These are phyloP conservation scores for Naganishia sp. DNA, from an alignment of 1,284 basidiomycete genomes.

Conservation along the genomic window DNA sequence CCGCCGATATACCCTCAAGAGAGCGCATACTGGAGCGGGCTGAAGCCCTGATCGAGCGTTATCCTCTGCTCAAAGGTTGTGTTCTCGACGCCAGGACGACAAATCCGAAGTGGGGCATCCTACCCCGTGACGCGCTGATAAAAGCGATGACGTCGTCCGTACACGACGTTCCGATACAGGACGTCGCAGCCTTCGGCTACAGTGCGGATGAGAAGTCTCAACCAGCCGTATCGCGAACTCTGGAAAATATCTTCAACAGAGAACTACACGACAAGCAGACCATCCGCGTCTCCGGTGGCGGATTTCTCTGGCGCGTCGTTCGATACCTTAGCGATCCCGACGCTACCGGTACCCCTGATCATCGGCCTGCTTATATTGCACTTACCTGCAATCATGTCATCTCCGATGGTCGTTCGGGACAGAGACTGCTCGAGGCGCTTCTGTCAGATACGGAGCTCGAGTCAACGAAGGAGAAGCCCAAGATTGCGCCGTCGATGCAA, in stretches of 20 bases:
- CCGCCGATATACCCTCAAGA: background rate
- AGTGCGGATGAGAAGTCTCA: background rate
- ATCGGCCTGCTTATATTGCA: constrained; percentile 6
- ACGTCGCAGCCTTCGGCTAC: background rate
- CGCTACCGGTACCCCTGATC: too few species aligned
- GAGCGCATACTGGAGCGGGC: background rate
- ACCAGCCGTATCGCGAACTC: background rate
- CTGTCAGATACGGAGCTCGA: background rate
- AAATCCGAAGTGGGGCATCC: constrained; percentile 10
- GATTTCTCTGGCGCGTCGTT: constrained; percentile 8
- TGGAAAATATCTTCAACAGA: constrained; percentile 8
- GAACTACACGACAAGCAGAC: constrained; percentile 1
- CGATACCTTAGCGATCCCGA: background rate
- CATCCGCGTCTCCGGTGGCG: background rate
- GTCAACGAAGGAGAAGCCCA: background rate
- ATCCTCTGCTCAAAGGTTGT: constrained; percentile 3
- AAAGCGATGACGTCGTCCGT: background rate
- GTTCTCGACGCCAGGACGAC: constrained; percentile 5
- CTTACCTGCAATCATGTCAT: constrained; percentile 14
- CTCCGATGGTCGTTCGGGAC: constrained; percentile 8
- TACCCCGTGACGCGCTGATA: background rate
- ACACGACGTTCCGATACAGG: background rate
- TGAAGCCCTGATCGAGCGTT: background rate
- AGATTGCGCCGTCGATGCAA: background rate
- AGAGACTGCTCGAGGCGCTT: constrained; percentile 1